Evolutionary conservation across 108 stramenopile genomes (phyloP), one percentile per base, ranked within the genome.

Genomic region (Skeletonema tropicum): DNA sequence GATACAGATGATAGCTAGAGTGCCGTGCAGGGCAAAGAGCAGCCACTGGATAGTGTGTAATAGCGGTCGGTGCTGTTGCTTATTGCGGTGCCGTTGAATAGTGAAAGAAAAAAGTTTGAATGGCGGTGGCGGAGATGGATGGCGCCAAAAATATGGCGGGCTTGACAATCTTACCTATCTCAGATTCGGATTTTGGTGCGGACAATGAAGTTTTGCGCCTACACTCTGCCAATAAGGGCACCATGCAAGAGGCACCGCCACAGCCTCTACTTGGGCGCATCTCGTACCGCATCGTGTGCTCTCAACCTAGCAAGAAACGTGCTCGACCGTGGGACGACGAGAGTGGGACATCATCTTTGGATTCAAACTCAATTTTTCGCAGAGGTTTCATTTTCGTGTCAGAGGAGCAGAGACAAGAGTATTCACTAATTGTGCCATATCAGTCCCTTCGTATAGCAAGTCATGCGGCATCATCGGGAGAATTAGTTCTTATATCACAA

Each of bases 401-500:
- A 19, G 42, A 72, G 41, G 61, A 39, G 52, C 21, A 60, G 17
- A 30, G 57, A 38, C 32, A 26, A 17, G 74, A 57, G 31, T 69
- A 66, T 33, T 62, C 72, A 48, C 49, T 80, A n/a, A 62, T 73
- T 23, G 46, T 80, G 15, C 79, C 79, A 9, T 57, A 62, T 55
- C 59, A 64, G 42, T 52, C 39, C 3, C 66, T 74, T 4, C 63
- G 46, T 63, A 48, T 33, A 14, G 72, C 79, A 64, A 73, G 79
- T n/a, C 23, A 30, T 38, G 79, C 79, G 11, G 79, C 72, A 5
- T 14, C 79, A 19, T 33, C 61, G 12, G 39, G 38, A 36, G 17
- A 42, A n/a, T 39, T 73, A 19, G 62, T 80, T 35, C 59, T 30
- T 10, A 68, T 80, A 12, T 68, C 72, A 25, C 64, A 39, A 42